A percentile compares a stretch with the other conserved stretches of the same genome.
Evolutionary conservation across 306 rosid genomes (phyloP).

Genomic region (Sicyos edulis): DNA sequence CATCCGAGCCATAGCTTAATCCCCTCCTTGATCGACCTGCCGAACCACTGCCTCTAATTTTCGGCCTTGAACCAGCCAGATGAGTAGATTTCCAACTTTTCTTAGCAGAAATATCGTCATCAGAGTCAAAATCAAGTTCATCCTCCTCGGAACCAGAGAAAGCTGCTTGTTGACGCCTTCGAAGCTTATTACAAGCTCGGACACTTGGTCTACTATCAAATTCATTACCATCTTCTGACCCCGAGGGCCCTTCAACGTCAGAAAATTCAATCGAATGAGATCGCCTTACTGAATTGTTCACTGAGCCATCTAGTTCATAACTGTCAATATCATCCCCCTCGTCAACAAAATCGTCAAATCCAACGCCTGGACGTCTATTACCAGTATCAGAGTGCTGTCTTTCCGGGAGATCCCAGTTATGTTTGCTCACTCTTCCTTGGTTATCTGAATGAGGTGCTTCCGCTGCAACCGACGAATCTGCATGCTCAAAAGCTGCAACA

Average conservation of each 20-base stretch:
- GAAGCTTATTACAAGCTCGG: constrained; percentile 33
- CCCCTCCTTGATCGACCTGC: constrained; percentile 45
- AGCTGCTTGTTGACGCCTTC: constrained; percentile 29
- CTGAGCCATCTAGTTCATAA: constrained; percentile 59
- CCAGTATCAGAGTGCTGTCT: constrained; percentile 42
- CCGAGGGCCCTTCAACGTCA: constrained; percentile 45
- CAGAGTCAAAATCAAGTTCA: constrained; percentile 43
- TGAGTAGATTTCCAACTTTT: constrained; percentile 63
- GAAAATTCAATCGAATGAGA: constrained; percentile 45
- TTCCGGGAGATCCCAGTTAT: constrained; percentile 38
- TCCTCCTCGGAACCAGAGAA: constrained; percentile 57
- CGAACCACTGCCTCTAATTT: constrained; percentile 38
- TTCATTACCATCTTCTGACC: constrained; percentile 41
- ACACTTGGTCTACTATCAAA: constrained; percentile 25
- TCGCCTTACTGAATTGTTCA: constrained; percentile 35
- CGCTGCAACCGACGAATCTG: constrained; percentile 55
- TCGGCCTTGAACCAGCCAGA: constrained; percentile 40
- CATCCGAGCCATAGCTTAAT: constrained; percentile 80
- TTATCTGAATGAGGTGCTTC: constrained; percentile 40
- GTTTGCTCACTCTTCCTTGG: constrained; percentile 40
- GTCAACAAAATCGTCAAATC: constrained; percentile 92
- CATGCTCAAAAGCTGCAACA: constrained; percentile 94
- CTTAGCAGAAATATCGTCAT: constrained; percentile 29
- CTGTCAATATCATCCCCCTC: constrained; percentile 83
- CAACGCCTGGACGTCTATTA: constrained; percentile 45